Percentiles rank a stretch among this genome's conserved stretches.
phyloP scores from a whole-genome alignment of 306 rosid species.

The Comarum palustre region DNA sequence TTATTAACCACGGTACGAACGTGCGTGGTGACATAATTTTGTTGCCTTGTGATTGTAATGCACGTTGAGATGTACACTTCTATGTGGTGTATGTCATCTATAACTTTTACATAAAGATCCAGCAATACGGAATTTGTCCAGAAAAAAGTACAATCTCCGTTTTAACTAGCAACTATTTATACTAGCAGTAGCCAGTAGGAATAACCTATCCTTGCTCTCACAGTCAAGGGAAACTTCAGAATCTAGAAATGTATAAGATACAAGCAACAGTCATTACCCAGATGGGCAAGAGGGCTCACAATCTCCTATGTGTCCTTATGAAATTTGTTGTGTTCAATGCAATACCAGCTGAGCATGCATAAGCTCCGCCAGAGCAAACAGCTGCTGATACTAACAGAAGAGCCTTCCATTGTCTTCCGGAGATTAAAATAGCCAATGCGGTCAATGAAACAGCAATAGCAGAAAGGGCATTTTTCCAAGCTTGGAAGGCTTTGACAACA shows the following conservation, averaged over 20 bases:
- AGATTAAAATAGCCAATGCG: slow-evolving; percentile 59
- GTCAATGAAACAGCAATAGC: slow-evolving; percentile 42
- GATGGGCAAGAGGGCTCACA: slow-evolving; percentile 32
- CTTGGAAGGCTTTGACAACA: slow-evolving; percentile 62
- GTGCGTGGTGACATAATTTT: too few species aligned
- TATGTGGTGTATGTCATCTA: neutral
- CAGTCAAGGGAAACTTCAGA: neutral
- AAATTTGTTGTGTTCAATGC: slow-evolving; percentile 82
- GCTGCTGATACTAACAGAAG: slow-evolving; percentile 55
- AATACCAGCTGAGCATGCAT: slow-evolving; percentile 62
- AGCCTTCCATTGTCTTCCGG: slow-evolving; percentile 80
- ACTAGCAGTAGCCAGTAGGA: neutral
- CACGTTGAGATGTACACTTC: neutral
- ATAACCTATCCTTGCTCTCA: neutral
- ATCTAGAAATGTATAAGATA: neutral
- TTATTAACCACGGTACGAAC: too few species aligned
- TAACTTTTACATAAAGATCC: neutral
- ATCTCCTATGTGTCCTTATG: slow-evolving; percentile 81
- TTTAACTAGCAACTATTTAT: neutral
- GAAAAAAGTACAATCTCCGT: neutral
- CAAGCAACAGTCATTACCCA: slow-evolving; percentile 5
- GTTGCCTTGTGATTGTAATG: neutral
- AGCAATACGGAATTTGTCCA: neutral
- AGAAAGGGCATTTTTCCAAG: slow-evolving; percentile 71
- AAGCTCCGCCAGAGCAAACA: slow-evolving; percentile 56